A percentile compares a stretch with the other conserved stretches of the same genome.
These are phyloP conservation scores for Pouteria glomerata DNA, from an alignment of 148 eudicot genomes.

Conservation along the genomic window DNA sequence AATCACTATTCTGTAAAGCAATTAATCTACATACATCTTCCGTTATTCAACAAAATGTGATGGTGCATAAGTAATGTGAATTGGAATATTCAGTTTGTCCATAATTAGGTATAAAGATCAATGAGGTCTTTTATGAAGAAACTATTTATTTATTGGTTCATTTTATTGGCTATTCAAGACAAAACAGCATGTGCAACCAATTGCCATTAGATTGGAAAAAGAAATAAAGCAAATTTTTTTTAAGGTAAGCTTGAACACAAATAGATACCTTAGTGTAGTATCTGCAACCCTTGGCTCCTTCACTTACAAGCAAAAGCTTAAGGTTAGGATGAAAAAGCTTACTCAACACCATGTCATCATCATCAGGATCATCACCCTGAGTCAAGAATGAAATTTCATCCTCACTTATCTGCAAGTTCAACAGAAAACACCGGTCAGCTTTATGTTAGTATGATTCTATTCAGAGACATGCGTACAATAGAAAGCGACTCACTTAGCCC, in stretches of 20 bases:
- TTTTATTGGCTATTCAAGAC: not conserved
- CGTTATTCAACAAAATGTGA: not conserved
- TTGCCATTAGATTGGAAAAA: not conserved
- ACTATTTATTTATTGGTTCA: not conserved
- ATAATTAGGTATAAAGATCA: not conserved
- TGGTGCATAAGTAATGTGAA: not conserved
- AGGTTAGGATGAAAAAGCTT: slow-evolving; percentile 82
- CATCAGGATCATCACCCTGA: slow-evolving; percentile 60
- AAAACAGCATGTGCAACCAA: not conserved
- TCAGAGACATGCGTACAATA: not conserved
- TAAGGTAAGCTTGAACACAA: not conserved
- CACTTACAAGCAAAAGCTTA: slow-evolving; percentile 71
- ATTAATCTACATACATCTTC: not conserved
- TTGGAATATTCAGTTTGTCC: not conserved
- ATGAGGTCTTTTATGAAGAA: not conserved
- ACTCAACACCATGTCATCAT: slow-evolving; percentile 64
- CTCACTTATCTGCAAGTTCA: slow-evolving; percentile 64
- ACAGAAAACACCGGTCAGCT: not conserved
- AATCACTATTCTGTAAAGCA: not conserved
- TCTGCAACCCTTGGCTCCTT: slow-evolving; percentile 84
- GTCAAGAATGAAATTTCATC: slow-evolving; percentile 86
- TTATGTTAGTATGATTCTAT: not conserved
- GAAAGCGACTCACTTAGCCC: not conserved
- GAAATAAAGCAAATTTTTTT: not conserved
- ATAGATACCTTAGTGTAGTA: slow-evolving; percentile 60